These are phyloP conservation scores for Penstemon davidsonii DNA, from an alignment of 257 asterid genomes.

Conservation along the genomic window DNA sequence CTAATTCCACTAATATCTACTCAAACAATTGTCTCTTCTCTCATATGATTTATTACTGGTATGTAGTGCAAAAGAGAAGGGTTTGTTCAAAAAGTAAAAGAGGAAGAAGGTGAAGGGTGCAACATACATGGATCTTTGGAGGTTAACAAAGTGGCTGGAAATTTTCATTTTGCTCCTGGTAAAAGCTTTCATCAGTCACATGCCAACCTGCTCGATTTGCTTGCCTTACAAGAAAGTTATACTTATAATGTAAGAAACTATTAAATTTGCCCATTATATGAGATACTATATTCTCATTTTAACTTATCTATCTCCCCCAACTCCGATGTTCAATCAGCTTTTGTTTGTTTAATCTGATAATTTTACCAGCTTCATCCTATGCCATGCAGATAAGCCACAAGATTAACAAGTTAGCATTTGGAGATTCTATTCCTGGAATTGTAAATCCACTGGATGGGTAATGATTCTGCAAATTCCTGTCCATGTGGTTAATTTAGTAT, in stretches of 20 bases:
- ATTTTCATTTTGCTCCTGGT: slow-evolving; percentile 85
- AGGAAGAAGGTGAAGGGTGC: slow-evolving; percentile 98
- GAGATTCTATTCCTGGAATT: slow-evolving; percentile 85
- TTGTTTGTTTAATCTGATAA: too few species aligned
- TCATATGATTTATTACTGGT: slow-evolving; percentile 30
- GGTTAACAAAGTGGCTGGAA: slow-evolving; percentile 98
- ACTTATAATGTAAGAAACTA: slow-evolving; percentile 57
- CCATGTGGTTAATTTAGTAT: neutral
- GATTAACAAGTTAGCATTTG: slow-evolving; percentile 83
- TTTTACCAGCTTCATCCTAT: slow-evolving; percentile 22
- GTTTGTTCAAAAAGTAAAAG: slow-evolving; percentile 77
- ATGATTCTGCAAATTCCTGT: slow-evolving; percentile 30
- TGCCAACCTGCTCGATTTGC: slow-evolving; percentile 54
- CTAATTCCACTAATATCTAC: slow-evolving; percentile 14
- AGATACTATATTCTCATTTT: slow-evolving; percentile 6
- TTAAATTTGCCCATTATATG: slow-evolving; percentile 4
- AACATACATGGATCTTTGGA: slow-evolving; percentile 92
- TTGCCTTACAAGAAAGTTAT: slow-evolving; percentile 57
- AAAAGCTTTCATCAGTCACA: slow-evolving; percentile 76
- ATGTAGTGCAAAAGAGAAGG: slow-evolving; percentile 90
- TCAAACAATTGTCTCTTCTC: slow-evolving; percentile 3
- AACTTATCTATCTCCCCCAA: neutral
- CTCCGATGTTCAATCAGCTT: neutral
- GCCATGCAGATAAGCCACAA: slow-evolving; percentile 86
- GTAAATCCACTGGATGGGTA: slow-evolving; percentile 96